phyloP scores from a whole-genome alignment of 1,284 basidiomycete species.

The Microstroma glucosiphilum region DNA sequence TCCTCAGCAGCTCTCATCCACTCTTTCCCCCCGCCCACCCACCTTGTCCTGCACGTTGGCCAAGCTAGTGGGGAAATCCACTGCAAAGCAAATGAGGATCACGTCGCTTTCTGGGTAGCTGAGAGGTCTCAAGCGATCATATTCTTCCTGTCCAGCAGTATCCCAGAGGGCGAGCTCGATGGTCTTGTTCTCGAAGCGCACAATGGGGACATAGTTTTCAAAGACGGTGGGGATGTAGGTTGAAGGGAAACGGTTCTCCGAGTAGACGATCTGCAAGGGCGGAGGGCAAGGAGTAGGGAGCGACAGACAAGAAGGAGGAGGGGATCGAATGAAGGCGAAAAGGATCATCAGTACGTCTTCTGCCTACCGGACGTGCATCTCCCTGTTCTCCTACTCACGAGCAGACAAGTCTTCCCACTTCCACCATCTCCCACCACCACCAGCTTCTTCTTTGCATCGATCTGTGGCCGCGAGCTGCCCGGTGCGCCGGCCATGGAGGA shows the following conservation, averaged over 20 bases:
- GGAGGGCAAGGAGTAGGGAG: conserved; percentile 1
- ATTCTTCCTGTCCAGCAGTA: conserved; percentile 96
- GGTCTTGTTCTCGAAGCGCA: conserved; percentile 77
- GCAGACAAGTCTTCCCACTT: conserved; percentile 68
- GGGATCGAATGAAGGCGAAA: conserved; percentile 33
- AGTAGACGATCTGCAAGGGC: conserved; percentile 62
- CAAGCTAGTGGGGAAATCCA: conserved; percentile 91
- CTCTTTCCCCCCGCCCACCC: not conserved
- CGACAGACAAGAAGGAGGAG: conserved; percentile 13
- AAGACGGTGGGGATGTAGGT: conserved; percentile 97
- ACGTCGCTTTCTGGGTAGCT: conserved; percentile 95
- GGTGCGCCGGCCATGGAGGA: conserved; percentile 9
- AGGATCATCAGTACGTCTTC: not conserved
- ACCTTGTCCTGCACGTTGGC: conserved; percentile 77
- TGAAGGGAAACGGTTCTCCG: conserved; percentile 95
- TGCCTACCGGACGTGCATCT: not conserved
- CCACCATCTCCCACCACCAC: conserved; percentile 70
- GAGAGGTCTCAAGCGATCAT: conserved; percentile 84
- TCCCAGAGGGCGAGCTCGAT: conserved; percentile 96
- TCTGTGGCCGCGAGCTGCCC: conserved; percentile 24
- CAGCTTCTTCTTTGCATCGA: conserved; percentile 45
- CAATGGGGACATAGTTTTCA: conserved; percentile 83
- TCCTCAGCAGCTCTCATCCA: not conserved
- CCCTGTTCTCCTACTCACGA: conserved; percentile 20
- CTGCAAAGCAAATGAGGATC: conserved; percentile 91